A percentile compares a stretch with the other conserved stretches of the same genome.
Conservation (phyloP, 192 early-diverging fungal species). For the Coemansia sp. region DNA sequence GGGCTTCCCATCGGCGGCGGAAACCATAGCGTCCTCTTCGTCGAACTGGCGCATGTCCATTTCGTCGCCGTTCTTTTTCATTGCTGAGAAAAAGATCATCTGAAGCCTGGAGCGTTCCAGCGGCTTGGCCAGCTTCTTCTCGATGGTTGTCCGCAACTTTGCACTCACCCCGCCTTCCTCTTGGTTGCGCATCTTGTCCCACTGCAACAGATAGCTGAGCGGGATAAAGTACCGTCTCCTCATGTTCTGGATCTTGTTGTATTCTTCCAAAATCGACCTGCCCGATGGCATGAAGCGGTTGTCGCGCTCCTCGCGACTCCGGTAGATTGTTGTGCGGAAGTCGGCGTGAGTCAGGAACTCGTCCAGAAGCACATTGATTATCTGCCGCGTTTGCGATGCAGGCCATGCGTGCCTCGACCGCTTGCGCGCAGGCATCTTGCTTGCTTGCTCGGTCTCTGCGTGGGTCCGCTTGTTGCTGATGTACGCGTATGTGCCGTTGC, state of each 20-base stretch:
- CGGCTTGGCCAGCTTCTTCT: constrained; percentile 52
- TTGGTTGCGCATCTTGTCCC: constrained; percentile 32
- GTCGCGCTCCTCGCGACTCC: constrained; percentile 54
- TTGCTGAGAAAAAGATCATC: constrained; percentile 32
- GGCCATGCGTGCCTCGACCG: constrained; percentile 53
- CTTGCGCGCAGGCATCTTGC: constrained; percentile 25
- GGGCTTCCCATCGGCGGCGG: constrained; percentile 20
- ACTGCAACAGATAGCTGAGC: constrained; percentile 49
- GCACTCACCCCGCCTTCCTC: neutral
- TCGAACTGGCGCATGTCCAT: neutral
- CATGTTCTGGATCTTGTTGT: constrained; percentile 55
- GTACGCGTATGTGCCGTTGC: neutral
- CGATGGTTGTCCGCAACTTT: constrained; percentile 27
- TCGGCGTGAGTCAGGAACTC: constrained; percentile 41
- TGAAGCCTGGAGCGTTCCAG: constrained; percentile 38
- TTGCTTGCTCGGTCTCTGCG: neutral
- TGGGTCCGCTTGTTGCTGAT: neutral
- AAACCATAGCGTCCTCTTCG: constrained; percentile 7
- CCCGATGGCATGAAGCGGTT: constrained; percentile 37
- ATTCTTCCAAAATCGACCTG: constrained; percentile 44
- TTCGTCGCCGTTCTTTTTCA: constrained; percentile 4
- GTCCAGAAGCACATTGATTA: constrained; percentile 50
- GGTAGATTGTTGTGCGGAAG: constrained; percentile 52
- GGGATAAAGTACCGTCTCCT: constrained; percentile 52
- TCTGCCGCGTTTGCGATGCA: constrained; percentile 43